phyloP scores from a whole-genome alignment of 192 early-diverging fungal species.

The Phycomyces blakesleeanus region DNA sequence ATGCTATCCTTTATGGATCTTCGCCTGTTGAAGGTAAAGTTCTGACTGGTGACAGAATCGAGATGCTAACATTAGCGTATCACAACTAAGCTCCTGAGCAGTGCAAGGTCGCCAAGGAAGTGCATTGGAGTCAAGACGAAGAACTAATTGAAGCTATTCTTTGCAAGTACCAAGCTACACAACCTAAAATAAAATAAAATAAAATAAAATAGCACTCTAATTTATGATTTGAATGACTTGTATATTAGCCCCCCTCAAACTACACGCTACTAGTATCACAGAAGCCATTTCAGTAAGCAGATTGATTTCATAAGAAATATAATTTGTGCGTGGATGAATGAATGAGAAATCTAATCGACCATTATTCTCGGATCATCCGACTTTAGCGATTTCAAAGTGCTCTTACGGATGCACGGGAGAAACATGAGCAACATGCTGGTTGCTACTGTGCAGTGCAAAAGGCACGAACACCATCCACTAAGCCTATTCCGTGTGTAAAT shows the following conservation, averaged over 20 bases:
- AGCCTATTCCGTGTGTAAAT: slow-evolving; percentile 8
- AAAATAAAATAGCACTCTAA: background rate
- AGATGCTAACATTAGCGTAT: background rate
- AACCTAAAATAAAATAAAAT: background rate
- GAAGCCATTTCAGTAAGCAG: no score
- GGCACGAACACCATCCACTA: slow-evolving; percentile 8
- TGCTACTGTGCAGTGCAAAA: slow-evolving; percentile 21
- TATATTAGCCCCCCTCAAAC: no score
- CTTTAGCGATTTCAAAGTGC: slow-evolving; percentile 18
- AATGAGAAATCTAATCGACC: no score
- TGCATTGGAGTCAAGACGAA: background rate
- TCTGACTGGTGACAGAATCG: background rate
- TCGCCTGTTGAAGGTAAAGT: background rate
- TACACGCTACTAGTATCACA: no score
- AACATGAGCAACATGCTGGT: slow-evolving; percentile 4
- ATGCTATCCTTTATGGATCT: background rate
- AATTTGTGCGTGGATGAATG: no score
- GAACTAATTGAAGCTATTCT: background rate
- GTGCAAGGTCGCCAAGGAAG: background rate
- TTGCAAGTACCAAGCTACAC: background rate
- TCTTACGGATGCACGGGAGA: slow-evolving; percentile 1
- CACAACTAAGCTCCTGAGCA: background rate
- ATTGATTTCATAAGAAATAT: no score
- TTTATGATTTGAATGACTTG: no score
- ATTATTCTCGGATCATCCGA: background rate